These are phyloP conservation scores for Myxozyma geophila DNA, from an alignment of 805 yeast genomes.

Conservation along the genomic window DNA sequence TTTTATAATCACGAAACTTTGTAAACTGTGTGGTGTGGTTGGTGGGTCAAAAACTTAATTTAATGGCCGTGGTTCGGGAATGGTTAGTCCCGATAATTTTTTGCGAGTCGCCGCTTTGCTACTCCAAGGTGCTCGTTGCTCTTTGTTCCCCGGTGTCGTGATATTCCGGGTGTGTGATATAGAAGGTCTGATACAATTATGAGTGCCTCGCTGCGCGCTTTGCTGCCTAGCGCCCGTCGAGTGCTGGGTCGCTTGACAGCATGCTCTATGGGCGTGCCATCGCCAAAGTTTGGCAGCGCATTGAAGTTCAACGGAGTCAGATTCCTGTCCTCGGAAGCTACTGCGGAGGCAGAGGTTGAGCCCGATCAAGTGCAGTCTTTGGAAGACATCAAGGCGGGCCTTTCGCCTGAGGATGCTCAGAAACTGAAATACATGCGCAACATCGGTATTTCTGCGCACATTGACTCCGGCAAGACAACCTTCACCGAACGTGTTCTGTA, in stretches of 20 bases:
- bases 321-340: constrained; percentile 10
- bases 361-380: neutral
- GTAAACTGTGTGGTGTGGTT: neutral
- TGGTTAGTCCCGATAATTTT: neutral
- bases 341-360: constrained; percentile 14
- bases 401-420: constrained; percentile 45
- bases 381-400: constrained; percentile 40
- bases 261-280: neutral
- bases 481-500: constrained; percentile 95
- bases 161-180: neutral
- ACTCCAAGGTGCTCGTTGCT: neutral
- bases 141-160: neutral
- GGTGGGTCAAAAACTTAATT: constrained; percentile 1
- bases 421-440: constrained; percentile 73
- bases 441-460: constrained; percentile 97
- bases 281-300: neutral
- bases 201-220: constrained; percentile 14
- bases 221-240: constrained; percentile 12
- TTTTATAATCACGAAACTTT: neutral
- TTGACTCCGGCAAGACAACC: constrained; percentile 97
- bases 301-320: neutral
- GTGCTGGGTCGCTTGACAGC: constrained; percentile 8
- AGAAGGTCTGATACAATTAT: neutral
- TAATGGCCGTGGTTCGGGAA: neutral
- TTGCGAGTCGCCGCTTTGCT: neutral